Conservation (phyloP, 768 basidiomycete species). For the Boletus tylopilopsis region DNA sequence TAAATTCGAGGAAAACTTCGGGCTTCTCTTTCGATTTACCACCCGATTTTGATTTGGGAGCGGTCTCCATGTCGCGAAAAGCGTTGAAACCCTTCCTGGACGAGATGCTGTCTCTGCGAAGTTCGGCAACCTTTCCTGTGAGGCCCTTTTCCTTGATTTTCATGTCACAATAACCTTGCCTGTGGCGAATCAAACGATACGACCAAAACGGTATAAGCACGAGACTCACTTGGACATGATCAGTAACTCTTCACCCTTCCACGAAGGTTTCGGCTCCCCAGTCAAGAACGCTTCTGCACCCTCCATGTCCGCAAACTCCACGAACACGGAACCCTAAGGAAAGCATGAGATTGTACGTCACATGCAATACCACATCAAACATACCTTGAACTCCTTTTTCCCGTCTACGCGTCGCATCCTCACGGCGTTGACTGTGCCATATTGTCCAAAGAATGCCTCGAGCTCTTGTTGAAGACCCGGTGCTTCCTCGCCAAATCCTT, state of each 20-base stretch:
- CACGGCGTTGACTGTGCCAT: slow-evolving; percentile 76
- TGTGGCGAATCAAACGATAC: slow-evolving; percentile 25
- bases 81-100: slow-evolving; percentile 69
- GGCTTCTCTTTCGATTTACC: slow-evolving; percentile 42
- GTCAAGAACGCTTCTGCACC: slow-evolving; percentile 73
- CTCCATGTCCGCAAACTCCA: slow-evolving; percentile 74
- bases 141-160: slow-evolving; percentile 95
- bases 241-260: slow-evolving; percentile 69
- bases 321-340: slow-evolving; percentile 85
- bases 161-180: slow-evolving; percentile 89
- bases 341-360: not conserved
- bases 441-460: slow-evolving; percentile 77
- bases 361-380: slow-evolving; percentile 7
- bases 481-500: slow-evolving; percentile 78
- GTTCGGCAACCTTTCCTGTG: slow-evolving; percentile 62
- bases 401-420: slow-evolving; percentile 81
- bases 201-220: not conserved
- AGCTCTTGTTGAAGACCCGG: slow-evolving; percentile 64
- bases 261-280: slow-evolving; percentile 78
- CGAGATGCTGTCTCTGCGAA: slow-evolving; percentile 53
- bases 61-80: slow-evolving; percentile 60
- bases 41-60: slow-evolving; percentile 31
- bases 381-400: slow-evolving; percentile 84
- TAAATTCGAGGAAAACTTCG: slow-evolving; percentile 70
- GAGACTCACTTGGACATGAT: slow-evolving; percentile 81